phyloP scores from a whole-genome alignment of 345 rosid genomes.

The Eucalyptus sideroxylon region DNA sequence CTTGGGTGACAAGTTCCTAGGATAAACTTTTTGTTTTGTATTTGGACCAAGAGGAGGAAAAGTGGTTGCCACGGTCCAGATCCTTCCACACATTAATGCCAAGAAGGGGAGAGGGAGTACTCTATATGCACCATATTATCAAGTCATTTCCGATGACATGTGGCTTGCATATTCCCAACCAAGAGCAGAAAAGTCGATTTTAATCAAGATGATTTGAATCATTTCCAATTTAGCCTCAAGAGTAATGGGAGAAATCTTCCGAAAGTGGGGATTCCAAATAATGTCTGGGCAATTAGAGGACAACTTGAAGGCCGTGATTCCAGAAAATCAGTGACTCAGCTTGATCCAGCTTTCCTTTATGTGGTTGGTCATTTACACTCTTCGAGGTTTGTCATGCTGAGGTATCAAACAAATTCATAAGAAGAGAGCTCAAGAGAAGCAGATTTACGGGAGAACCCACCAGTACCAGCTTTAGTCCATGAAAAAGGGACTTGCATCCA shows the following conservation, averaged over 20 bases:
- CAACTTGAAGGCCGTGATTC: background rate
- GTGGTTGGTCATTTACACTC: background rate
- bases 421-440: background rate
- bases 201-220: background rate
- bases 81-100: background rate
- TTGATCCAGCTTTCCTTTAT: background rate
- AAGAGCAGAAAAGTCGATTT: background rate
- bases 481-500: background rate
- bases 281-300: background rate
- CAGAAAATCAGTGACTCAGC: rapidly evolving
- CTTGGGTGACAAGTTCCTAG: too few relatives aligned
- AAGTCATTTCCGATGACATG: background rate
- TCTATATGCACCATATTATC: too few relatives aligned
- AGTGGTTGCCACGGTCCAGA: background rate
- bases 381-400: background rate
- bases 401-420: background rate
- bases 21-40: too few relatives aligned
- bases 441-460: background rate
- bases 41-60: background rate
- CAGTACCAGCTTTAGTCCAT: background rate
- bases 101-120: too few relatives aligned
- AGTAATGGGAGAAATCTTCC: too few relatives aligned
- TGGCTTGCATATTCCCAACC: background rate
- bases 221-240: background rate
- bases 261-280: background rate